These are phyloP conservation scores for Penicillium psychrofluorescens DNA, from an alignment of 495 filamentous ascomycete species.

Conservation along the genomic window DNA sequence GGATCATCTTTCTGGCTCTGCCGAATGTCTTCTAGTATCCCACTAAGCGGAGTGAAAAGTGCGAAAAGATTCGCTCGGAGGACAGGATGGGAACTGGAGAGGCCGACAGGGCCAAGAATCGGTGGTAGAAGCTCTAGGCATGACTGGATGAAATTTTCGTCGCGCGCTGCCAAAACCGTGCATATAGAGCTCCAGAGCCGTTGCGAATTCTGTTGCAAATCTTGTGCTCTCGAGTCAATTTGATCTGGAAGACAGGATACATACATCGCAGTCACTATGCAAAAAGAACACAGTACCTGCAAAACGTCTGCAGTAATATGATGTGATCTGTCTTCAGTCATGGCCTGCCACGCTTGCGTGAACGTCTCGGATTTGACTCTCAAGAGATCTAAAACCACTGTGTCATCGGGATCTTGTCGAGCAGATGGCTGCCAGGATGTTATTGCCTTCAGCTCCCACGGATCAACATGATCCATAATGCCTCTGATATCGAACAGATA, in stretches of 20 bases:
- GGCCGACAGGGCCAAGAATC: slow-evolving; percentile 17
- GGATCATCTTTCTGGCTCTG: slow-evolving; percentile 16
- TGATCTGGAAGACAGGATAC: slow-evolving; percentile 27
- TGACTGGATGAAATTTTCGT: slow-evolving; percentile 19
- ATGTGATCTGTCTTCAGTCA: slow-evolving; percentile 32
- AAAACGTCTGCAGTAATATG: slow-evolving; percentile 40
- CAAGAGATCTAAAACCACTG: slow-evolving; percentile 37
- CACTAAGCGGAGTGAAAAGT: slow-evolving; percentile 22
- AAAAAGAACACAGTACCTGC: slow-evolving; percentile 41
- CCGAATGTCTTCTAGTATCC: slow-evolving; percentile 37
- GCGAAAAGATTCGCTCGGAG: slow-evolving; percentile 14
- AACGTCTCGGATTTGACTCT: slow-evolving; percentile 37
- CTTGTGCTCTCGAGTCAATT: slow-evolving; percentile 15
- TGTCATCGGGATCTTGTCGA: slow-evolving; percentile 32
- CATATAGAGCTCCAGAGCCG: slow-evolving; percentile 30
- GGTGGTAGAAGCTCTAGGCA: slow-evolving; percentile 28
- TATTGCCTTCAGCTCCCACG: slow-evolving; percentile 18
- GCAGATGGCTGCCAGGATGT: slow-evolving; percentile 14
- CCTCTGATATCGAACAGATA: slow-evolving; percentile 28
- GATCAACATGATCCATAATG: slow-evolving; percentile 15
- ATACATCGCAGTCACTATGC: slow-evolving; percentile 27
- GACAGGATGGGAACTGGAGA: slow-evolving; percentile 4
- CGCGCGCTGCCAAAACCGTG: slow-evolving; percentile 22
- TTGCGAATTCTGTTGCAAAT: slow-evolving; percentile 22
- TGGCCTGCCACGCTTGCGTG: slow-evolving; percentile 34